These are phyloP conservation scores for Phylloboletellus chloephorus DNA, from an alignment of 1,284 basidiomycete genomes.

Conservation along the genomic window DNA sequence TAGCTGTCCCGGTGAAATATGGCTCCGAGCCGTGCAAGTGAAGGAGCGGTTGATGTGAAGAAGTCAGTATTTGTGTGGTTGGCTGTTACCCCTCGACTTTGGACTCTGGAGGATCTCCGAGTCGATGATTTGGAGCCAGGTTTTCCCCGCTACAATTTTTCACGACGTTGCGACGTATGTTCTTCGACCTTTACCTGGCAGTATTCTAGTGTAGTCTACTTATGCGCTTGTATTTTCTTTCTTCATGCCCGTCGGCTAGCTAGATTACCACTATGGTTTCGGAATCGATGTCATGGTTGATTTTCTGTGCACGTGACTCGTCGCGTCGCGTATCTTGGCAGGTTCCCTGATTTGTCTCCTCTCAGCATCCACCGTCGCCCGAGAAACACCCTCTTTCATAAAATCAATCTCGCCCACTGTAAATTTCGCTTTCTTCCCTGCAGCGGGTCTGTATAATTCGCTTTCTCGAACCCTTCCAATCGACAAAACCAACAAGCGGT, in stretches of 20 bases:
- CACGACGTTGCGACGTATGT: constrained; percentile 9
- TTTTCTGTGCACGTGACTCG: constrained; percentile 25
- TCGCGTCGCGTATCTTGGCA: constrained; percentile 13
- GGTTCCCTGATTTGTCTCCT: not conserved
- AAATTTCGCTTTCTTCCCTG: constrained; percentile 6
- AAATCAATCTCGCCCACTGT: constrained; percentile 6
- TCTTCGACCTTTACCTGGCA: constrained; percentile 1
- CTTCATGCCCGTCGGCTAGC: constrained; percentile 9
- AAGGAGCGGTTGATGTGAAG: constrained; percentile 50
- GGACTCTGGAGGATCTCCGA: not conserved
- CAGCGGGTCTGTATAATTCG: constrained; percentile 26
- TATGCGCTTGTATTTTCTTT: constrained; percentile 15
- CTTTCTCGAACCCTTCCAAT: not conserved
- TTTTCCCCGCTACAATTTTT: constrained; percentile 1
- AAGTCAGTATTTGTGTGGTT: not conserved
- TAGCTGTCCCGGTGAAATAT: constrained; percentile 77
- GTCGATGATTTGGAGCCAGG: constrained; percentile 5
- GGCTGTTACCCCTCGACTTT: not conserved
- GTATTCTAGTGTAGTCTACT: constrained; percentile 21
- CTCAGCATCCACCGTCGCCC: not conserved
- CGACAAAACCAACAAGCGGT: not conserved
- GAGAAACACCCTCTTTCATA: not conserved
- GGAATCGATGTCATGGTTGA: constrained; percentile 17
- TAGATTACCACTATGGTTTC: constrained; percentile 5
- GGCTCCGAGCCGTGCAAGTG: constrained; percentile 62